Percentiles rank a stretch among this genome's conserved stretches.
Conservation (phyloP, 1,139 yeast species). For the Geotrichum aggregatum region DNA sequence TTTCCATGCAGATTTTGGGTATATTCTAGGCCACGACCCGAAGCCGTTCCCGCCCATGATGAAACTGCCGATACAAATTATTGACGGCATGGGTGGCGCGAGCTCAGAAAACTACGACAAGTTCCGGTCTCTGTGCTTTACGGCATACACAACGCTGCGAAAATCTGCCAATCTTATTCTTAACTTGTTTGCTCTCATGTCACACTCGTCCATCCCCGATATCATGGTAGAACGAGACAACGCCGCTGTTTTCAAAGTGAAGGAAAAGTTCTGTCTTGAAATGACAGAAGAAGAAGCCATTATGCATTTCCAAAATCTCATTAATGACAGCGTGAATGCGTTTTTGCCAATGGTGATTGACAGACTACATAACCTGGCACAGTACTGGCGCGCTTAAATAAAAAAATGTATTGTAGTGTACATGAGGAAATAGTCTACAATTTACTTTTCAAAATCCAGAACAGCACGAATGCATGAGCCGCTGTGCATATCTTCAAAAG, state of each 20-base stretch:
- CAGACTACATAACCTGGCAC: slow-evolving; percentile 89
- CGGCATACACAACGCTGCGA: slow-evolving; percentile 84
- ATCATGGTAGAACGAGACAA: slow-evolving; percentile 70
- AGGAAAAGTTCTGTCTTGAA: slow-evolving; percentile 88
- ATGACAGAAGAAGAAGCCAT: slow-evolving; percentile 96
- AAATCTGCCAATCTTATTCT: slow-evolving; percentile 85
- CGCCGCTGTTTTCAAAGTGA: slow-evolving; percentile 70
- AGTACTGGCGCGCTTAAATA: slow-evolving; percentile 87
- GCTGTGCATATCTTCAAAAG: slow-evolving; percentile 90
- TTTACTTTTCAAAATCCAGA: slow-evolving; percentile 35
- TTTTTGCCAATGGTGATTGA: slow-evolving; percentile 92
- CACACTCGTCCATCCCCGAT: slow-evolving; percentile 88
- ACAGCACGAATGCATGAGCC: slow-evolving; percentile 96
- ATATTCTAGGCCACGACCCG: slow-evolving; percentile 92
- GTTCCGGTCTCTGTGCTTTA: slow-evolving; percentile 89
- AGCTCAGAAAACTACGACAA: slow-evolving; percentile 77
- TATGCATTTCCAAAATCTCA: slow-evolving; percentile 84
- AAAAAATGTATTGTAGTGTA: neutral
- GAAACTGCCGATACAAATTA: slow-evolving; percentile 94
- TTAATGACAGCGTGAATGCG: slow-evolving; percentile 91
- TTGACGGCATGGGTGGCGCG: slow-evolving; percentile 97
- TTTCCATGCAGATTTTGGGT: slow-evolving; percentile 97
- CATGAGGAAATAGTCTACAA: too few relatives aligned
- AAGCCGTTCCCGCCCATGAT: slow-evolving; percentile 97
- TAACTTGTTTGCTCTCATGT: slow-evolving; percentile 89